Evolutionary conservation across 140 eudicot genomes (phyloP), one percentile per base, ranked within the genome.

Genomic region (Senecio squalidus): DNA sequence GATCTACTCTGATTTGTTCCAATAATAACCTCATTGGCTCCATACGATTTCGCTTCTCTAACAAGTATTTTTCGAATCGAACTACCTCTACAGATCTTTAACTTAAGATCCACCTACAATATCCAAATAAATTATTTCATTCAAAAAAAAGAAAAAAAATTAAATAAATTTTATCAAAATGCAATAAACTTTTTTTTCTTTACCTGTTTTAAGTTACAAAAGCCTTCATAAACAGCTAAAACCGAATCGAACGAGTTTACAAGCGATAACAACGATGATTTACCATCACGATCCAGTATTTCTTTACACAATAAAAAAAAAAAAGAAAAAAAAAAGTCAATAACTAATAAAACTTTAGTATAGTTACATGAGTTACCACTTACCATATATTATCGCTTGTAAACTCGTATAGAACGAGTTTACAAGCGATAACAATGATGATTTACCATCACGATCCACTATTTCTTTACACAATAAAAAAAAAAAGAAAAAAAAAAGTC

Each of bases 151-250:
- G 54, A 45, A n/a, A n/a, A n/a, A n/a, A n/a, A n/a, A n/a, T n/a
- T 40, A 15, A 54, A 43, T 10, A 9, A 15, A 27, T 23, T 6
- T 50, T 15, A 56, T 17, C 58, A 6, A 43, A 48, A 40, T 16
- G 45, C 10, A 68, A 38, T 11, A 66, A 43, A 54, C 29, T 21
- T 16, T 30, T 30, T 30, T 30, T 2, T 1, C 9, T 30, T 20
- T n/a, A 91, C 98, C 94, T 87, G 94, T 66, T 87, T 87, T 7
- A 91, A 79, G 71, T 77, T 82, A 67, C 98, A 91, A 75, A 91
- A 91, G 11, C 98, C 98, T 77, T 91, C 92, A 18, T 86, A 91
- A n/a, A 84, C 96, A 57, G 91, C 91, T 26, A 86, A 80, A 59
- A 86, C 72, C 1, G 92, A 86, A 33, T 91, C 96, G 26, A 91